Evolutionary conservation across 768 basidiomycete genomes (phyloP).

Genomic region (Erythrobasidium yunnanense): DNA sequence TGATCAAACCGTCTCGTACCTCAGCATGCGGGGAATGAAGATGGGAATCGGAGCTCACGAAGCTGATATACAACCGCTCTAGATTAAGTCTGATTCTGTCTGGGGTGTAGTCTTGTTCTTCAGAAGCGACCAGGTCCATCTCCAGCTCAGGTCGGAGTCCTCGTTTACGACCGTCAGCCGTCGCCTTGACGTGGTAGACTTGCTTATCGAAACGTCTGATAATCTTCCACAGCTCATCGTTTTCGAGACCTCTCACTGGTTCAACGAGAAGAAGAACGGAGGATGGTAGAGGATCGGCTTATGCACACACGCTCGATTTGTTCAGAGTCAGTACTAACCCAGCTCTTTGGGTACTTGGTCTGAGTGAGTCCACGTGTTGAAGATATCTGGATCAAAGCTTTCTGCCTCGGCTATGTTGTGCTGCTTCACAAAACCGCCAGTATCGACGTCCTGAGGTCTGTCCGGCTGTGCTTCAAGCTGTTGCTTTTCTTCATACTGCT

Average conservation of each 20-base stretch:
- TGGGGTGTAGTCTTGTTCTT: conserved; percentile 45
- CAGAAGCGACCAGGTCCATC: conserved; percentile 43
- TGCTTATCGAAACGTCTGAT: conserved; percentile 47
- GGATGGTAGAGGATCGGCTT: too few relatives aligned
- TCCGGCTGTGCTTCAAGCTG: background rate
- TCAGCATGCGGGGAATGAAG: too few relatives aligned
- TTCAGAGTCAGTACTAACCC: too few relatives aligned
- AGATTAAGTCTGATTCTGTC: conserved; percentile 46
- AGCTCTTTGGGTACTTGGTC: conserved; percentile 12
- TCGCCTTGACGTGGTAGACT: conserved; percentile 44
- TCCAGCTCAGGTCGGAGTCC: conserved; percentile 35
- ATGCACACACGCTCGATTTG: too few relatives aligned
- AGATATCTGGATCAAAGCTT: conserved; percentile 7
- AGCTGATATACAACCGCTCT: conserved; percentile 45
- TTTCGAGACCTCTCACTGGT: conserved; percentile 40
- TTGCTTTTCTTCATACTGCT: background rate
- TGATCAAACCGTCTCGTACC: background rate
- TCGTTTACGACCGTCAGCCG: conserved; percentile 38
- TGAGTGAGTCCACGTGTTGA: conserved; percentile 11
- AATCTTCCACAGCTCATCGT: conserved; percentile 45
- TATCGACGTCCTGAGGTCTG: conserved; percentile 12
- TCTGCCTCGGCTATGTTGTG: conserved; percentile 17
- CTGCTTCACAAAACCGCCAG: conserved; percentile 11
- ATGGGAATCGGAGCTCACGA: conserved; percentile 39
- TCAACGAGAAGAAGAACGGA: too few relatives aligned